A percentile compares a stretch with the other conserved stretches of the same genome.
Conservation (phyloP, 179 eudicot genomes). For the Sideroxylon spinosum region DNA sequence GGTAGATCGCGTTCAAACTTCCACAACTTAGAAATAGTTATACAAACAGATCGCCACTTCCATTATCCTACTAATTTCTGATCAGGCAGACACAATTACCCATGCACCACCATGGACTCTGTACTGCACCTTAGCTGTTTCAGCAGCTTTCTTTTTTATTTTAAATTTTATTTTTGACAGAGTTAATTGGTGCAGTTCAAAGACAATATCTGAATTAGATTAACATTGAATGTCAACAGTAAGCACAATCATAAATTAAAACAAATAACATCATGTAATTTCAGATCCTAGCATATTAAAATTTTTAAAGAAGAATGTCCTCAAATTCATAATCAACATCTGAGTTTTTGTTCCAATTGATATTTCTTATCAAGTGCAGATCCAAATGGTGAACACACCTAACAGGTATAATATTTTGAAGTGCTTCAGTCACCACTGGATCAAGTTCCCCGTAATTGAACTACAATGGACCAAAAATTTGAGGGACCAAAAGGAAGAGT, state of each 20-base stretch:
- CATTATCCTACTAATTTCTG: background rate
- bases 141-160: background rate
- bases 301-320: background rate
- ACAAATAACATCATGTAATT: background rate
- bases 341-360: background rate
- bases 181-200: constrained; percentile 3
- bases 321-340: background rate
- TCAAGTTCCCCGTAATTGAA: background rate
- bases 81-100: background rate
- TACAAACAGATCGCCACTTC: background rate
- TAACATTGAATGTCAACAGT: background rate
- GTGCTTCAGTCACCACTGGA: background rate
- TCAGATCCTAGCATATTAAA: background rate
- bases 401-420: background rate
- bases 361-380: background rate
- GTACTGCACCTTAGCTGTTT: background rate
- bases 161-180: background rate
- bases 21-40: background rate
- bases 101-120: background rate
- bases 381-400: background rate
- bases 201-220: constrained; percentile 1
- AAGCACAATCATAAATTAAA: background rate
- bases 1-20: background rate
- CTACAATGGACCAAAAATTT: constrained; percentile 1
- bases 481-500: constrained; percentile 11